phyloP scores from a whole-genome alignment of 2,329 filamentous ascomycete species.

The Clonostachys sp. region DNA sequence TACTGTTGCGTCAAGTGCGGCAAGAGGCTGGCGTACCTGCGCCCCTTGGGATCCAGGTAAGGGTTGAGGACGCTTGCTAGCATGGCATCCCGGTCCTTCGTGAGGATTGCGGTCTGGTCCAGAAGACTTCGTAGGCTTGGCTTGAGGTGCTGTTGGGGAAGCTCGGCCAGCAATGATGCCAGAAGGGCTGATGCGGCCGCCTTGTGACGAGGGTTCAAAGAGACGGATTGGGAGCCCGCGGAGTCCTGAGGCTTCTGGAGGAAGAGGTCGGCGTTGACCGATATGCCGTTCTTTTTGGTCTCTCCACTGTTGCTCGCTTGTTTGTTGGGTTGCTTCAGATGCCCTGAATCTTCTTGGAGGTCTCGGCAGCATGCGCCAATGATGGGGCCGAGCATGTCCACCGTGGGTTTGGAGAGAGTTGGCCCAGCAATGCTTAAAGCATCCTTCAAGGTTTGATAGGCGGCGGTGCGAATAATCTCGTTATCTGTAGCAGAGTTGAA shows the following conservation, averaged over 20 bases:
- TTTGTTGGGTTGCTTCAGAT: constrained; percentile 33
- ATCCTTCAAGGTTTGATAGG: constrained; percentile 54
- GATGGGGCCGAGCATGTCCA: constrained; percentile 57
- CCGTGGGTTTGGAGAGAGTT: constrained; percentile 60
- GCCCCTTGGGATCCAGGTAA: constrained; percentile 56
- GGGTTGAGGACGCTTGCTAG: constrained; percentile 80
- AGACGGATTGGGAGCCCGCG: constrained; percentile 19
- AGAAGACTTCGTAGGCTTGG: constrained; percentile 68
- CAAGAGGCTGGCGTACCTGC: constrained; percentile 68
- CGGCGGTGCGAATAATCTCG: constrained; percentile 49
- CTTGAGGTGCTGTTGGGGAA: constrained; percentile 65
- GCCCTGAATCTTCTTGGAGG: constrained; percentile 51
- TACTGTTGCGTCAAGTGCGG: constrained; percentile 72
- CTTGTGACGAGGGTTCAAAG: constrained; percentile 40
- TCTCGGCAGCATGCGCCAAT: constrained; percentile 72
- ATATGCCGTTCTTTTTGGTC: constrained; percentile 30
- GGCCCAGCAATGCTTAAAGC: constrained; percentile 61
- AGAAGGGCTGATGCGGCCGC: constrained; percentile 59
- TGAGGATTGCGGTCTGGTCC: constrained; percentile 76
- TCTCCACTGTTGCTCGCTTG: constrained; percentile 18
- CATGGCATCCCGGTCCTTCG: constrained; percentile 66
- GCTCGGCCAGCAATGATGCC: constrained; percentile 51
- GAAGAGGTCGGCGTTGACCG: constrained; percentile 69
- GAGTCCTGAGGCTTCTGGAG: constrained; percentile 36
- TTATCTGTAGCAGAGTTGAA: constrained; percentile 55